Evolutionary conservation across 2,329 filamentous ascomycete species (phyloP).

Genomic region (Sporothrix globosa): DNA sequence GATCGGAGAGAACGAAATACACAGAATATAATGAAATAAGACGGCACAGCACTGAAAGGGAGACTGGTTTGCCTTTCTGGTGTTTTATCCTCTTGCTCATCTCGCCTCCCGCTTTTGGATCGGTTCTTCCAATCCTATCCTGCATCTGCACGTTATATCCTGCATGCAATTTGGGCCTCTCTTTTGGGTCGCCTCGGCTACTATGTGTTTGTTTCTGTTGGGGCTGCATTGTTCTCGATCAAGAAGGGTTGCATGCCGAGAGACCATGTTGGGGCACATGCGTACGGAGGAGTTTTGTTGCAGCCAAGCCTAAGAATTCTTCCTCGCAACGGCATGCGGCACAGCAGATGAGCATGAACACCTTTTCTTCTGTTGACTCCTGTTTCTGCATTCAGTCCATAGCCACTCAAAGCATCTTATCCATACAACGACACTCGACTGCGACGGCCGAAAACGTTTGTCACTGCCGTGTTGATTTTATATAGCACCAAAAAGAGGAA

Average conservation of each 20-base stretch:
- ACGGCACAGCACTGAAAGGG: constrained; percentile 13
- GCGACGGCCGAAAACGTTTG: no score
- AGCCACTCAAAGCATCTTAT: neutral
- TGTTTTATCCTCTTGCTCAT: neutral
- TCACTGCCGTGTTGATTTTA: neutral
- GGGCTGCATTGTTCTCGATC: constrained; percentile 8
- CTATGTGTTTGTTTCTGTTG: constrained; percentile 12
- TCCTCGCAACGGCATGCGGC: constrained; percentile 1
- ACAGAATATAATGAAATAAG: neutral
- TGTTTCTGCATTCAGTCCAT: neutral
- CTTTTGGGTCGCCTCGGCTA: constrained; percentile 14
- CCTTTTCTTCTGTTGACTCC: neutral
- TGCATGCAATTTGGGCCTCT: constrained; percentile 23
- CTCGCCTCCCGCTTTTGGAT: constrained; percentile 2
- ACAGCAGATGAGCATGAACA: constrained; percentile 4
- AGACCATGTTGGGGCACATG: neutral
- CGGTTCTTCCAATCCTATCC: neutral
- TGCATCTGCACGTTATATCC: constrained; percentile 14
- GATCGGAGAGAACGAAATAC: neutral
- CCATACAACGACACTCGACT: neutral
- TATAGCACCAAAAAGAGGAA: neutral
- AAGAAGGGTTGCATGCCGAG: neutral
- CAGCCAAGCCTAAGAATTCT: neutral
- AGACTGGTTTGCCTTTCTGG: neutral
- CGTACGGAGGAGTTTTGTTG: no score